Base-by-base conservation (phyloP, 225 moss, liverwort and hornwort genomes). In the Sphagnum tenellum region DNA sequence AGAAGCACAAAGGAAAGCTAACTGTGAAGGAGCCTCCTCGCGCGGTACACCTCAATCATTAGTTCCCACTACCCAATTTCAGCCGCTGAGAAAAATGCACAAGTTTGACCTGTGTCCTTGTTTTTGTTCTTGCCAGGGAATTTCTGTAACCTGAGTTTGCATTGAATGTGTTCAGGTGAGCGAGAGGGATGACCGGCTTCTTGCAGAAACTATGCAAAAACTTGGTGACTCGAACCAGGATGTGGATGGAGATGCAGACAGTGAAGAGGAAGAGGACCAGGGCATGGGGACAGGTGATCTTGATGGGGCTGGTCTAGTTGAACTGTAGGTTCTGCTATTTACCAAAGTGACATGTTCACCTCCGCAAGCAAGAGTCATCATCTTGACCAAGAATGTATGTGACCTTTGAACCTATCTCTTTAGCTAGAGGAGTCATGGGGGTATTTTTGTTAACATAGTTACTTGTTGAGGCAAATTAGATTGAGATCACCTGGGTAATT, bases 1-100 rank as follows among this genome's bases (percentile, higher is more conserved):
- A 98, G 60, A 98, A 90, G 75, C 82, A 92, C 76, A 90, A 92
- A 82, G 96, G 96, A 77, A 98, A 87, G 76, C 87, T 87, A 50
- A 57, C 83, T 3, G 89, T 98, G 10, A 98, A 98, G 78, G 92
- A 96, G 65, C 79, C 95, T 59, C 92, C 95, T 46, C 84, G 95
- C 61, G 96, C 92, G 78, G 96, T 94, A 91, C 29, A 74, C 29
- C 29, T 29, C 29, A 29, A 29, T 29, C 29, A 29, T 29, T 29
- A 29, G 29, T 29, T 29, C 29, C 29, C 29, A 29, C 29, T 29
- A 29, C 29, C 29, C 29, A 29, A 29, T 29, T 29, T 29, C 29
- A 29, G 29, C 29, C 1, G 29, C 29, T 29, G 29, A 29, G 29
- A 1, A 29, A 29, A 29, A 29, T 29, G 29, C 29, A 29, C 29